Evolutionary conservation across 176 grass and related monocot species (phyloP), one percentile per base, ranked within the genome.

Genomic region (Zoysia pacifica): DNA sequence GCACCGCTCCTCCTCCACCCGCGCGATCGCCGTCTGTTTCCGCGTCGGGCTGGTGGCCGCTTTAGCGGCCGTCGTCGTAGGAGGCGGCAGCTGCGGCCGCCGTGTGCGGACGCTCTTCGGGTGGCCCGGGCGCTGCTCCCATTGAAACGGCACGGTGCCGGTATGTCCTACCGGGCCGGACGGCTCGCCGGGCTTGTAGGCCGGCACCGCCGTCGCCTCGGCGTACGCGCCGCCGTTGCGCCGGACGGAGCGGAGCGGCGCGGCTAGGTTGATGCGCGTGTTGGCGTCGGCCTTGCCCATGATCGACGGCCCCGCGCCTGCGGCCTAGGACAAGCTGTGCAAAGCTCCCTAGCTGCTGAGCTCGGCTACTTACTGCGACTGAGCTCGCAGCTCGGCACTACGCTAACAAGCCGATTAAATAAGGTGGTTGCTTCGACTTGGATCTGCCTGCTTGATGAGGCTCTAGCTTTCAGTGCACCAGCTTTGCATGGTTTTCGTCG

Each of bases 81-180:
- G 75, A 3, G 86, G 86, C 5, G 65, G 71, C 50, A 72, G 81
- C 4, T 83, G 83, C 11, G 85, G 65, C 6, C 73, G 78, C 52
- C 89, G 86, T 66, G 87, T 91, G 84, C 96, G 67, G 38, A 94
- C 86, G 63, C 91, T 93, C 77, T 93, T 93, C 69, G 93, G 81
- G 36, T 85, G 87, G 41, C 96, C 90, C 5, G 90, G 95, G 8
- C 90, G 87, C 7, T 45, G 74, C 43, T 94, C 87, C 53, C 91
- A 91, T 58, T 88, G 66, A 69, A 91, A 94, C 1, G 92, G 95
- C 41, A 94, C 85, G 35, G 82, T 70, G 5, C 74, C 82, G 15
- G 78, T 13, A 14, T 41, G 74, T 15, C 77, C 64, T 11, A 10
- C 2, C 2, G 49, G 6, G 10, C 19, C 39, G 39, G 40, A 75